These are phyloP conservation scores for Candida boidinii DNA, from an alignment of 805 yeast species.

Conservation along the genomic window DNA sequence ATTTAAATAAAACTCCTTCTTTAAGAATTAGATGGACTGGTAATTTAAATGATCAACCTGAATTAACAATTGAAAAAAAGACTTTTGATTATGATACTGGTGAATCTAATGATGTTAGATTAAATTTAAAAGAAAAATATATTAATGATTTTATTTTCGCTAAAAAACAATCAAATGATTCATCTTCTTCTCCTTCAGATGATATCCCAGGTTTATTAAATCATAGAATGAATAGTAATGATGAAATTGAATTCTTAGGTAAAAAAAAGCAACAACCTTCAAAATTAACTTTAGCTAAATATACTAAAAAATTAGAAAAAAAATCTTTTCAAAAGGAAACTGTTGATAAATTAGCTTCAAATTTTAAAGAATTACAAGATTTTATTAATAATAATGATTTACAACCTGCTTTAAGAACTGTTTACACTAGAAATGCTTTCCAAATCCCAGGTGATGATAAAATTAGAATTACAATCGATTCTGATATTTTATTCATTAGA, in stretches of 20 bases:
- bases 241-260: slow-evolving; percentile 30
- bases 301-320: slow-evolving; percentile 52
- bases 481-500: slow-evolving; percentile 78
- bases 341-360: slow-evolving; percentile 41
- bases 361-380: slow-evolving; percentile 51
- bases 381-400: slow-evolving; percentile 59
- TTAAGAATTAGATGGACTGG: slow-evolving; percentile 91
- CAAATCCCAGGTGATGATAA: slow-evolving; percentile 97
- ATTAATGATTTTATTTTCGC: slow-evolving; percentile 56
- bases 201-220: no score
- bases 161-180: background rate
- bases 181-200: background rate
- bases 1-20: slow-evolving; percentile 54
- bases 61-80: slow-evolving; percentile 74
- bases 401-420: slow-evolving; percentile 81
- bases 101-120: slow-evolving; percentile 44
- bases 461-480: slow-evolving; percentile 82
- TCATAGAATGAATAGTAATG: no score
- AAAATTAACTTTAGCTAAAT: slow-evolving; percentile 30
- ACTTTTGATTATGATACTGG: slow-evolving; percentile 48
- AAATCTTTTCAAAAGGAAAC: slow-evolving; percentile 47
- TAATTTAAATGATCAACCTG: slow-evolving; percentile 65
- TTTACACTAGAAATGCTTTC: slow-evolving; percentile 88
- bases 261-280: slow-evolving; percentile 10
- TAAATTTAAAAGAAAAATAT: slow-evolving; percentile 73